Conservation (phyloP, 495 filamentous ascomycete species). For the Stereocaulon alpinum region DNA sequence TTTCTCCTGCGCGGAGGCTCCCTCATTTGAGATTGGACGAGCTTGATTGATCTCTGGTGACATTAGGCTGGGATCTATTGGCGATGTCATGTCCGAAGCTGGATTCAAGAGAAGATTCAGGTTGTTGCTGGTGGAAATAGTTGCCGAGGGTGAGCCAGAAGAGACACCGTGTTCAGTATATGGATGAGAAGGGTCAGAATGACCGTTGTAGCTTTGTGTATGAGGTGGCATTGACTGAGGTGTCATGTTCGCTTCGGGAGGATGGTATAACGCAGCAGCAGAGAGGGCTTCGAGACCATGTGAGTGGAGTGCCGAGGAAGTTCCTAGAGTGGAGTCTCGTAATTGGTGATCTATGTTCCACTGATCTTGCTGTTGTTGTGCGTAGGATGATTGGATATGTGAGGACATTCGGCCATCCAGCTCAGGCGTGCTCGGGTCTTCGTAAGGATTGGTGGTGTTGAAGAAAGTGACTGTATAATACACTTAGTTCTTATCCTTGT, state of each 20-base stretch:
- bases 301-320: constrained; percentile 30
- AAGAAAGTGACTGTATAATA: constrained; percentile 48
- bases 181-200: neutral
- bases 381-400: constrained; percentile 22
- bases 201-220: neutral
- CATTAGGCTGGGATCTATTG: constrained; percentile 36
- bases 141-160: constrained; percentile 29
- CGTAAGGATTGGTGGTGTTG: constrained; percentile 52
- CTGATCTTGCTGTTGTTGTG: constrained; percentile 26
- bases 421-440: constrained; percentile 36
- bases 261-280: constrained; percentile 32
- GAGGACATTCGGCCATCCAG: constrained; percentile 28
- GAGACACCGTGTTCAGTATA: constrained; percentile 10
- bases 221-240: constrained; percentile 7
- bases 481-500: constrained; percentile 4
- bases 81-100: constrained; percentile 38
- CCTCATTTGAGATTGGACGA: neutral
- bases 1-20: neutral
- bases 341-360: constrained; percentile 25
- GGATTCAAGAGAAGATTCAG: constrained; percentile 51
- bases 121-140: constrained; percentile 25
- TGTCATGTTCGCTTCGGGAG: constrained; percentile 15
- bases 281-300: constrained; percentile 49
- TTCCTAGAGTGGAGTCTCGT: constrained; percentile 7
- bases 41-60: constrained; percentile 18